Conservation (phyloP, 371 early-diverging fungal species). For the Mucor sp. region DNA sequence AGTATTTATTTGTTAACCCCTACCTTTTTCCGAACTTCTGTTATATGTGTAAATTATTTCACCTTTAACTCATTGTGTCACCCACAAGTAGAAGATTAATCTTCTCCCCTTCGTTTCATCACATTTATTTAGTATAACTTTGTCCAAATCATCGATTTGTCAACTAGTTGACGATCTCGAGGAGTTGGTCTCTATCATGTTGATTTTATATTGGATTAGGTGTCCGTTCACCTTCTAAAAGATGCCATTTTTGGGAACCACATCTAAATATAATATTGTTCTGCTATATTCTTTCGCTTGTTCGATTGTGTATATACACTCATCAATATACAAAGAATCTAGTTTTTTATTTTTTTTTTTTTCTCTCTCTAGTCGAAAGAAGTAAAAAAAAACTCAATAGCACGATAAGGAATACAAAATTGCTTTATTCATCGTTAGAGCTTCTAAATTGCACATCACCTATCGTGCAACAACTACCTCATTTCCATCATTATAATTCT, state of each 20-base stretch:
- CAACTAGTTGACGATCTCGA: neutral
- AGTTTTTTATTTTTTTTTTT: neutral
- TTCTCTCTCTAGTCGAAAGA: too few relatives aligned
- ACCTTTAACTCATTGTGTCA: neutral
- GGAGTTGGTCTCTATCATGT: neutral
- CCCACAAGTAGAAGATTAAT: neutral
- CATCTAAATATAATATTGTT: neutral
- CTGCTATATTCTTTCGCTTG: neutral
- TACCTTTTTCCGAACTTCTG: slow-evolving; percentile 2
- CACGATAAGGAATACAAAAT: neutral
- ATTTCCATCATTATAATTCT: neutral
- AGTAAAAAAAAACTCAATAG: too few relatives aligned
- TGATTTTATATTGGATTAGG: neutral
- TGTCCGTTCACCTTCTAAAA: slow-evolving; percentile 1
- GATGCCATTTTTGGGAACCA: neutral
- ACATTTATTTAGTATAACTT: neutral
- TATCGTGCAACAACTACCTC: neutral
- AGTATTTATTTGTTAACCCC: neutral
- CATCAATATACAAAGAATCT: neutral
- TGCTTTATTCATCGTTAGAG: neutral
- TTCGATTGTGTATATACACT: neutral
- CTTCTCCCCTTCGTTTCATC: slow-evolving; percentile 1
- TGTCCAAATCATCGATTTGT: neutral
- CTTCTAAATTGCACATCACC: neutral
- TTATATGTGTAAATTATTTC: neutral